Percentiles rank a stretch among this genome's conserved stretches.
phyloP scores from a whole-genome alignment of 2,329 filamentous ascomycete genomes.

The Claviceps pusilla region DNA sequence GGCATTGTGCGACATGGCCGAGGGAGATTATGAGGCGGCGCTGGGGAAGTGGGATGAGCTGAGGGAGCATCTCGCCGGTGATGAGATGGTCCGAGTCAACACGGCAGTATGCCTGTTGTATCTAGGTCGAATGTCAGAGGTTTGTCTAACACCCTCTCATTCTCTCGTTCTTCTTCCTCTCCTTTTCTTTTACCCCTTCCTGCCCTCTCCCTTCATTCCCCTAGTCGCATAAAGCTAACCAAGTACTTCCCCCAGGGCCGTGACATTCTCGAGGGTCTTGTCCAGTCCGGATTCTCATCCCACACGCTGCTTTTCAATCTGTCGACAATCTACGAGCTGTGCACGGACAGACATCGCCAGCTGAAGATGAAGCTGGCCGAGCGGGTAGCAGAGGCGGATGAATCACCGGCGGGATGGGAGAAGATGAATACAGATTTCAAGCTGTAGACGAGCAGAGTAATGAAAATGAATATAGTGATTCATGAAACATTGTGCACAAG shows the following conservation, averaged over 20 bases:
- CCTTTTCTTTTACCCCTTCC: too few relatives aligned
- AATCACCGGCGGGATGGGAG: conserved; percentile 50
- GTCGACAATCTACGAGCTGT: conserved; percentile 81
- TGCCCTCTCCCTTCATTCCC: background rate
- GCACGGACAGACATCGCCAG: conserved; percentile 57
- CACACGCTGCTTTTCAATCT: conserved; percentile 79
- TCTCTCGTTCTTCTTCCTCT: background rate
- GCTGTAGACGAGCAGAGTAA: conserved; percentile 28
- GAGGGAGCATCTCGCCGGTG: conserved; percentile 23
- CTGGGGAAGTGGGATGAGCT: conserved; percentile 44
- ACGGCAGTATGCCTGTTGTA: conserved; percentile 75
- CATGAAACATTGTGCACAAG: too few relatives aligned
- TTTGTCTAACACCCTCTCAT: conserved; percentile 17
- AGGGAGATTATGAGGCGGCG: conserved; percentile 55
- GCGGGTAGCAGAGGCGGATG: conserved; percentile 45
- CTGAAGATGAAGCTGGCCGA: conserved; percentile 60
- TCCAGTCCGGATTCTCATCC: conserved; percentile 50
- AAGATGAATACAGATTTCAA: conserved; percentile 63
- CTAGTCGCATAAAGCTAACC: background rate
- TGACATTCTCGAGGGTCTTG: conserved; percentile 48
- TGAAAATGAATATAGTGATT: too few relatives aligned
- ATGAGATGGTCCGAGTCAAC: conserved; percentile 68
- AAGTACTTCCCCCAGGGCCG: conserved; percentile 35
- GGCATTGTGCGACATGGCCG: conserved; percentile 64
- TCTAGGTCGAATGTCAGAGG: conserved; percentile 58